These are phyloP conservation scores for Tagetes erecta DNA, from an alignment of 129 eudicot species.

Conservation along the genomic window DNA sequence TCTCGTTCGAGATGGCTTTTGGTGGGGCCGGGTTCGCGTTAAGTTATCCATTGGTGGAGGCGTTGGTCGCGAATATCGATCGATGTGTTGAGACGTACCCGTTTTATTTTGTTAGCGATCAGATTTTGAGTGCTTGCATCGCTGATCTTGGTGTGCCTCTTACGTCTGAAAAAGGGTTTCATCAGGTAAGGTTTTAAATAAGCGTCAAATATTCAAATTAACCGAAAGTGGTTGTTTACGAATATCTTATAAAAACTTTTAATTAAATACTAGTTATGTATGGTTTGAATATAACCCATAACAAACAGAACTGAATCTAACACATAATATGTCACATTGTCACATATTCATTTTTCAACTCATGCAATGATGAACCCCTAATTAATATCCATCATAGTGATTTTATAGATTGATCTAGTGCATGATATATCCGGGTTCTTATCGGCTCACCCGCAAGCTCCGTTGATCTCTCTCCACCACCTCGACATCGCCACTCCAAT, in stretches of 20 bases:
- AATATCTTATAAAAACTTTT: too few species aligned
- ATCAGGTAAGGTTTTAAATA: constrained; percentile 38
- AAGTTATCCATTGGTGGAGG: constrained; percentile 47
- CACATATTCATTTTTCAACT: too few species aligned
- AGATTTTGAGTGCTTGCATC: constrained; percentile 46
- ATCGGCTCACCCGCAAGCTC: constrained; percentile 47
- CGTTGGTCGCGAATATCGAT: constrained; percentile 41
- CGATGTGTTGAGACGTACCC: constrained; percentile 38
- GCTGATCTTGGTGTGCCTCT: constrained; percentile 59
- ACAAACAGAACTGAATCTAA: too few species aligned
- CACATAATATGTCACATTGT: too few species aligned
- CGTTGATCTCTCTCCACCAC: constrained; percentile 46
- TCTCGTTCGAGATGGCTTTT: constrained; percentile 54
- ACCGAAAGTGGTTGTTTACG: too few species aligned
- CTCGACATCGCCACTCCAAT: constrained; percentile 41
- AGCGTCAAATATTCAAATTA: background rate
- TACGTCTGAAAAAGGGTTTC: constrained; percentile 49
- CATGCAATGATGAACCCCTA: too few species aligned
- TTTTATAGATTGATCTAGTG: constrained; percentile 43
- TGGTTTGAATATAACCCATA: too few species aligned
- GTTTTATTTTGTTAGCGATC: constrained; percentile 37
- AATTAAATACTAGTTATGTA: too few species aligned
- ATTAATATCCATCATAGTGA: background rate
- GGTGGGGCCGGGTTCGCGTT: constrained; percentile 57
- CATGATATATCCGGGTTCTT: constrained; percentile 42